Evolutionary conservation across 192 early-diverging fungal species (phyloP), one percentile per base, ranked within the genome.

Genomic region (Allomyces macrogynus): DNA sequence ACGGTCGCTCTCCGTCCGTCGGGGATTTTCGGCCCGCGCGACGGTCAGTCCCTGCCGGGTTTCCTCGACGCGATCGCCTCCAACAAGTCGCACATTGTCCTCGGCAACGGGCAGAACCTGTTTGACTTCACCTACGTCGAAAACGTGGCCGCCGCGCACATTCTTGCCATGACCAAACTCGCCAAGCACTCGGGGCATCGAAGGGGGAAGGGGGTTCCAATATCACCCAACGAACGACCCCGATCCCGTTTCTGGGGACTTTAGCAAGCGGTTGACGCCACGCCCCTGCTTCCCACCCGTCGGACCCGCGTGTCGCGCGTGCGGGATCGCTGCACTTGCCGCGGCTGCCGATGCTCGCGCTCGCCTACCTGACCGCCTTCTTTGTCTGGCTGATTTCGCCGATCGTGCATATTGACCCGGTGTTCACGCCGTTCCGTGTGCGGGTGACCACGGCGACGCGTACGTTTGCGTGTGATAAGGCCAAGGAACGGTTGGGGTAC

Each of bases 201-300:
- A 63, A 22, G 76, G 76, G 4, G 73, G 93, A 77, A 88, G 83
- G 23, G n/a, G n/a, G n/a, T n/a, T 97, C 90, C 74, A 85, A 88
- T 70, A 84, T 97, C 65, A 97, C 92, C 64, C n/a, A n/a, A n/a
- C n/a, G n/a, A 93, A 95, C 66, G 91, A 90, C 61, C 10, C 91
- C 91, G 43, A 79, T 87, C 23, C 84, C 85, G 24, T 93, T 92
- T 76, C 95, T n/a, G n/a, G 91, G 91, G 89, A 92, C 67, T 84
- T 91, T 67, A 67, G 69, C 26, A 82, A 88, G 67, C 79, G 81
- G 57, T 74, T 87, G 24, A 69, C 87, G 22, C n/a, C 86, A 84
- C 83, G 76, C 74, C 1, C n/a, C 74, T 82, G 70, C 74, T 75
- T 23, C 73, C 74, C n/a, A n/a, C 69, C 79, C 80, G 62, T 77